Evolutionary conservation across 345 rosid genomes (phyloP), one percentile per base, ranked within the genome.

Genomic region (Eucalyptus polybractea): DNA sequence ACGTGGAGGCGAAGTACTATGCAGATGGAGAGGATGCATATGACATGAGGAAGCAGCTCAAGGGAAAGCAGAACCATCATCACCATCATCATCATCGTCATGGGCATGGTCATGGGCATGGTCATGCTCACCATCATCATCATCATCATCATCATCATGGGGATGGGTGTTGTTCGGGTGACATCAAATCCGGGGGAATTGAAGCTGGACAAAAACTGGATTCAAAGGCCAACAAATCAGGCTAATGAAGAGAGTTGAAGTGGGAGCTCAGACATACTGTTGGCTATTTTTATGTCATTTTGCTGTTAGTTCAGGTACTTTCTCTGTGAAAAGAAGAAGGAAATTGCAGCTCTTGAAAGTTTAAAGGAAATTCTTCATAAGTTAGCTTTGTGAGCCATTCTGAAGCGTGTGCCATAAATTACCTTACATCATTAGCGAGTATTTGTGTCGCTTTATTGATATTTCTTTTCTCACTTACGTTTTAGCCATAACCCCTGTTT

Each of bases 1-100:
- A 97, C 87, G 93, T 97, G 53, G 99, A 97, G 92, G 99, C 99
- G 1, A 97, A 98, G 93, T 98, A 98, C 90, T 98, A 98, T 88
- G 99, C 99, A 0, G 99, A 98, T 89, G 99, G 99, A 49, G 99
- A 98, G 93, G 99, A 98, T 86, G 99, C 99, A 16, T 98, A 97
- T 91, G 99, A 98, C 72, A 98, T 98, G 99, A 90, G 99, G 89
- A 98, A 98, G 94, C 94, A 96, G 91, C 95, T 98, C 80, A 98
- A 97, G 94, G 99, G 92, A 90, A 97, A 95, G 93, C 98, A 94
- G 87, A 92, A 31, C 89, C 97, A 96, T 89, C 96, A 94, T 14
- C 98, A 96, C 2, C 91, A 93, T 13, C 99, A 95, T 47, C 90
- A 88, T 51, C 93, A 91, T 50, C 90, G 65, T 5, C 96, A 93